phyloP scores from a whole-genome alignment of 2,329 filamentous ascomycete genomes.

The Cordyceps javanica region DNA sequence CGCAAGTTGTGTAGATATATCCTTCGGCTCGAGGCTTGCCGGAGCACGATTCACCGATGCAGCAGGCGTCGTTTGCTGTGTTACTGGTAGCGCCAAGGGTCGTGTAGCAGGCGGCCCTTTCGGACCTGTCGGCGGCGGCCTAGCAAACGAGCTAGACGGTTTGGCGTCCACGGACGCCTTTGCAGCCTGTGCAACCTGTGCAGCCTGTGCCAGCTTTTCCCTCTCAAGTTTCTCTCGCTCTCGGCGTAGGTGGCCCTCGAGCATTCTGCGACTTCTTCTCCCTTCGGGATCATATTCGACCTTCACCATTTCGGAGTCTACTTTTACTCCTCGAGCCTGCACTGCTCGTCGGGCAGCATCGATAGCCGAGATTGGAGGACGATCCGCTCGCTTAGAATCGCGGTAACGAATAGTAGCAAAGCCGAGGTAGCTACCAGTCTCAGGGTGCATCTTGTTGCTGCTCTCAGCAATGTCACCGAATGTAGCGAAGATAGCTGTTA shows the following conservation, averaged over 20 bases:
- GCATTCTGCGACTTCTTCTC: conserved; percentile 69
- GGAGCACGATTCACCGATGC: conserved; percentile 23
- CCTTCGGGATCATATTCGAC: conserved; percentile 90
- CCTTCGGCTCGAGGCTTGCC: conserved; percentile 57
- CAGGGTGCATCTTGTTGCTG: conserved; percentile 90
- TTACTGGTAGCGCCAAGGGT: conserved; percentile 33
- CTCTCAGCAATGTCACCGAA: conserved; percentile 87
- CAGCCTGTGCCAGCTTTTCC: conserved; percentile 25
- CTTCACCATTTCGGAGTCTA: conserved; percentile 70
- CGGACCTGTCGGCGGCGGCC: conserved; percentile 74
- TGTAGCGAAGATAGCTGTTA: conserved; percentile 68
- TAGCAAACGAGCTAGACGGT: conserved; percentile 23
- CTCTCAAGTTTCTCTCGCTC: conserved; percentile 55
- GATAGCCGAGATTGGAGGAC: conserved; percentile 55
- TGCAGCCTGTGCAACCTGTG: conserved; percentile 20
- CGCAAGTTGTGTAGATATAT: conserved; percentile 63
- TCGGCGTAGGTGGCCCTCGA: conserved; percentile 66
- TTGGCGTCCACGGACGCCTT: conserved; percentile 34
- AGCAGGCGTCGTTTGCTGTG: conserved; percentile 31
- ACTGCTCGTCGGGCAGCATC: conserved; percentile 79
- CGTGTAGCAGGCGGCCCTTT: conserved; percentile 60
- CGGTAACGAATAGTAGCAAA: conserved; percentile 89
- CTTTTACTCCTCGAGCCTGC: conserved; percentile 66
- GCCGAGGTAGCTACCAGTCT: conserved; percentile 88
- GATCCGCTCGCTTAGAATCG: conserved; percentile 51